Conservation (phyloP, 2,329 filamentous ascomycete species). For the Graphiopsis chlorocephala region DNA sequence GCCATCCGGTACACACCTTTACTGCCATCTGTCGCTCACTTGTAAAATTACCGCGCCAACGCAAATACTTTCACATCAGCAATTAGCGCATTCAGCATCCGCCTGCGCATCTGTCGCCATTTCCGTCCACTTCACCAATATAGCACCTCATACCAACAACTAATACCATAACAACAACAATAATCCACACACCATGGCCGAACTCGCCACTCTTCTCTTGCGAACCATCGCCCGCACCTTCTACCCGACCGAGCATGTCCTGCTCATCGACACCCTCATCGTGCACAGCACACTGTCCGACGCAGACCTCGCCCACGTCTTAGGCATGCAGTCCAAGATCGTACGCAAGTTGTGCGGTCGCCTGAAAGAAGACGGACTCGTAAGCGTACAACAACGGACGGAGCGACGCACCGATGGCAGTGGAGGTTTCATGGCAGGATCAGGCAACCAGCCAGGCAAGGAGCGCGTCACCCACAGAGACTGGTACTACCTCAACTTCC, state of each 20-base stretch:
- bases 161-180: neutral
- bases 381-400: slow-evolving; percentile 66
- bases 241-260: slow-evolving; percentile 78
- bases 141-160: neutral
- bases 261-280: slow-evolving; percentile 77
- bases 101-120: slow-evolving; percentile 2
- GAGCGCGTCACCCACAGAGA: slow-evolving; percentile 57
- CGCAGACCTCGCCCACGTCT: slow-evolving; percentile 80
- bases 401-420: slow-evolving; percentile 36
- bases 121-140: neutral
- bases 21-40: neutral
- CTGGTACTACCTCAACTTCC: slow-evolving; percentile 97
- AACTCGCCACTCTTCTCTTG: slow-evolving; percentile 73
- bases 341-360: slow-evolving; percentile 84
- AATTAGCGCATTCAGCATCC: neutral
- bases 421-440: slow-evolving; percentile 20
- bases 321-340: slow-evolving; percentile 88
- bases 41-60: neutral
- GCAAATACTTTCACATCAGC: neutral
- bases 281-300: slow-evolving; percentile 74
- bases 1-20: neutral
- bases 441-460: slow-evolving; percentile 27
- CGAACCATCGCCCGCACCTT: slow-evolving; percentile 84
- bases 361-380: slow-evolving; percentile 79
- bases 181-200: slow-evolving; percentile 40